Percentiles rank a stretch among this genome's conserved stretches.
Conservation (phyloP, 139 green algal genomes). For the Deuterostichococcus epilithicus region DNA sequence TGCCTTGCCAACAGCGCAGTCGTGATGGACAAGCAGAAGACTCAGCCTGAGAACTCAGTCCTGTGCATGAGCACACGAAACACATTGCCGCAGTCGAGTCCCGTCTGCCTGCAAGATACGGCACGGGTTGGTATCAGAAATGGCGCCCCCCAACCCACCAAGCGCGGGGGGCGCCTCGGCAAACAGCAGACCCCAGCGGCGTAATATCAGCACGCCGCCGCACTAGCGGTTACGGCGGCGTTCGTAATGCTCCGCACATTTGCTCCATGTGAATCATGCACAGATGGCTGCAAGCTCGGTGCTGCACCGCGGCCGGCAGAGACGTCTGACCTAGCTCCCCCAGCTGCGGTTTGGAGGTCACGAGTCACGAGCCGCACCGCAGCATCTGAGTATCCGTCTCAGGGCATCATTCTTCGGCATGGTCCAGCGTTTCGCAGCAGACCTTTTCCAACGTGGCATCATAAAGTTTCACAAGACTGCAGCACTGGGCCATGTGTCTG, state of each 20-base stretch:
- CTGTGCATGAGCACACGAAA: neutral
- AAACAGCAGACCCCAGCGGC: neutral
- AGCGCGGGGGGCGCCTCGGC: too few species aligned
- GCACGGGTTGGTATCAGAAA: neutral
- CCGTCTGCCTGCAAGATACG: neutral
- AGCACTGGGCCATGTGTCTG: neutral
- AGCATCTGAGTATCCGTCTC: too few species aligned
- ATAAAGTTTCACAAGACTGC: neutral
- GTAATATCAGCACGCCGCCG: neutral
- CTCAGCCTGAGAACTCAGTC: too few species aligned
- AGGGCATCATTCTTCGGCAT: neutral
- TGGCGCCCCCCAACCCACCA: neutral
- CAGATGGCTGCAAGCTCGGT: too few species aligned
- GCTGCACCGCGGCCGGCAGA: too few species aligned
- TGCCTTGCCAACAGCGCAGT: too few species aligned
- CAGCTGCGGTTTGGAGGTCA: too few species aligned
- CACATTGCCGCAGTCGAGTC: slow-evolving; percentile 1
- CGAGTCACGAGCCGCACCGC: too few species aligned
- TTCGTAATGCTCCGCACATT: neutral
- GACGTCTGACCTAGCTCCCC: too few species aligned
- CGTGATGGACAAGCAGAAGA: too few species aligned
- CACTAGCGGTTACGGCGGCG: neutral
- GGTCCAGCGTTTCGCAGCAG: neutral
- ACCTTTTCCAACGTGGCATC: neutral
- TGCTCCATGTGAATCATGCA: too few species aligned